Evolutionary conservation across 495 filamentous ascomycete species (phyloP).

Genomic region (Zalerion maritima): DNA sequence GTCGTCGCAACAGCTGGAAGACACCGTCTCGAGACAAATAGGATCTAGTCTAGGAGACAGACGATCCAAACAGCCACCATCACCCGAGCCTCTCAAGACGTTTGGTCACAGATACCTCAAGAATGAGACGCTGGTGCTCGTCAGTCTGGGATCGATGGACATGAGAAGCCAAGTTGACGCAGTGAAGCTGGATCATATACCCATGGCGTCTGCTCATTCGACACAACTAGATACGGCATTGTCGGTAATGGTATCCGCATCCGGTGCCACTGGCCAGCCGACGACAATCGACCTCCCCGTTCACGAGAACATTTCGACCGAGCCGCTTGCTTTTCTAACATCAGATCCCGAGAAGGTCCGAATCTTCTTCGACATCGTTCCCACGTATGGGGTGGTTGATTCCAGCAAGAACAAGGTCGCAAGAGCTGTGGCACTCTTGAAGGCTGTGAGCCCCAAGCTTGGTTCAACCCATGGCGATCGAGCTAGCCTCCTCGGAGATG

Average conservation of each 20-base stretch:
- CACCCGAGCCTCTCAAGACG: slow-evolving; percentile 68
- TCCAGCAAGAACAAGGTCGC: slow-evolving; percentile 76
- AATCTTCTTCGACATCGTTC: slow-evolving; percentile 86
- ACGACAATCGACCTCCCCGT: slow-evolving; percentile 85
- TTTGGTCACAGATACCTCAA: slow-evolving; percentile 94
- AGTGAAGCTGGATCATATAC: slow-evolving; percentile 80
- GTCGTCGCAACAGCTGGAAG: slow-evolving; percentile 8
- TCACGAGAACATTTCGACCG: slow-evolving; percentile 83
- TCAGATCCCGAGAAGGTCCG: slow-evolving; percentile 67
- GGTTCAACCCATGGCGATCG: slow-evolving; percentile 53
- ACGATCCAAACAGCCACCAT: slow-evolving; percentile 27
- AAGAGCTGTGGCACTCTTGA: slow-evolving; percentile 81
- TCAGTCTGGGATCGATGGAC: slow-evolving; percentile 90
- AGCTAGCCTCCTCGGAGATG: slow-evolving; percentile 82
- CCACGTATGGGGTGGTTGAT: too few species aligned
- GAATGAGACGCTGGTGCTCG: slow-evolving; percentile 74
- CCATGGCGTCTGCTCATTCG: slow-evolving; percentile 70
- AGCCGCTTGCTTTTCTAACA: slow-evolving; percentile 79
- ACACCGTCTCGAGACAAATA: too few species aligned
- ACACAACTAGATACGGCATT: slow-evolving; percentile 90
- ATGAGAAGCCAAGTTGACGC: slow-evolving; percentile 65
- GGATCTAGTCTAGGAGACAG: slow-evolving; percentile 36
- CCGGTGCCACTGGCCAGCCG: slow-evolving; percentile 70
- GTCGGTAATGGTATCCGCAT: slow-evolving; percentile 83
- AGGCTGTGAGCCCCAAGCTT: slow-evolving; percentile 64